Evolutionary conservation across 2,329 filamentous ascomycete genomes (phyloP), one percentile per base, ranked within the genome.

Genomic region (Sporothrix euskadiensis): DNA sequence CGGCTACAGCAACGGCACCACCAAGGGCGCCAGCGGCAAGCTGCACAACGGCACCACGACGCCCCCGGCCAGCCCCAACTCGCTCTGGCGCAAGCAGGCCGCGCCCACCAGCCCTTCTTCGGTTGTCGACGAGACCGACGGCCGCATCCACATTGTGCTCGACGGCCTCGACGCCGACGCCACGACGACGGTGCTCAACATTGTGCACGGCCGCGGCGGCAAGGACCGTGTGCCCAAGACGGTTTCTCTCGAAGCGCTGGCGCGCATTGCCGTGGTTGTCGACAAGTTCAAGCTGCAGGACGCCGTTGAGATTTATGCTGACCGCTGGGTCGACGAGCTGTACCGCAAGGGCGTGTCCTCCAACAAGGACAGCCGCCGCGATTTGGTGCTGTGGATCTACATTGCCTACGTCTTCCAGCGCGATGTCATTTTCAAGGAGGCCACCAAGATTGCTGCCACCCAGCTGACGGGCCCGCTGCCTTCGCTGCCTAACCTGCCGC

Each of bases 281-380:
- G 82, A 85, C 73, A 82, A 81, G 39, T 84, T 84, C 75, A 78
- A 80, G 69, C 83, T 83, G 74, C 75, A 79, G 19, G 84, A 85
- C 61, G 81, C 82, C 0, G 80, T 85, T 2, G 82, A 84, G 69
- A 74, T 82, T 0, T 84, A 83, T 63, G 80, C 81, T 0, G 80
- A 83, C 8, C 78, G 79, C 8, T 85, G 85, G 85, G 79, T 85
- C 68, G 73, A 73, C 12, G 71, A 71, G 16, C 76, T 80, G 26
- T 71, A 75, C 54, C 72, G 73, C n/a, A 63, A 56, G 4, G 69
- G 57, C 5, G 35, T 77, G 32, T 76, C 77, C 0, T 66, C 61
- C 22, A 26, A 65, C 71, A 9, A 77, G 71, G 72, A 73, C 35
- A 74, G 77, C 22, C 69, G 35, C 14, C 71, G 75, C 44, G 78